Evolutionary conservation across 1,139 yeast species (phyloP).

Genomic region (Sugiyamaella paludigena): DNA sequence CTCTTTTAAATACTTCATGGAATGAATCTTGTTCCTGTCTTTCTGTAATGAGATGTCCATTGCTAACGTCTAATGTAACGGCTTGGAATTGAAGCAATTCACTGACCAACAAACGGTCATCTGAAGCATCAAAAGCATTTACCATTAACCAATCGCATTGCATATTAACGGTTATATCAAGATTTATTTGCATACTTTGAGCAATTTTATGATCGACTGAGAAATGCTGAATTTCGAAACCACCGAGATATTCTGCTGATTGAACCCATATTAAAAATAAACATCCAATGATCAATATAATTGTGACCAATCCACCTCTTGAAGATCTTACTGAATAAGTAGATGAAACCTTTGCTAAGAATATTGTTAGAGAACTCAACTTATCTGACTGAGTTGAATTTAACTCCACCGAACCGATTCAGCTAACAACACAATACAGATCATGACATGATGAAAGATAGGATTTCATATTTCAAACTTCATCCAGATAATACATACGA

Average conservation of each 20-base stretch:
- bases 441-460: conserved; percentile 41
- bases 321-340: conserved; percentile 71
- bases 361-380: conserved; percentile 11
- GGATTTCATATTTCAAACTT: background rate
- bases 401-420: conserved; percentile 27
- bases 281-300: conserved; percentile 58
- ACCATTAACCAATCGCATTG: conserved; percentile 78
- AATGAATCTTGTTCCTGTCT: conserved; percentile 22
- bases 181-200: conserved; percentile 62
- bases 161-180: conserved; percentile 80
- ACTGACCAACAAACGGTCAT: conserved; percentile 73
- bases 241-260: conserved; percentile 75
- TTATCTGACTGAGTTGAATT: conserved; percentile 14
- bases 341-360: conserved; percentile 71
- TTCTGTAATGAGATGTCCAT: conserved; percentile 18
- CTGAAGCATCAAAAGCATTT: conserved; percentile 72
- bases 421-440: too few species aligned
- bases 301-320: conserved; percentile 75
- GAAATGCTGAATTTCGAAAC: conserved; percentile 75
- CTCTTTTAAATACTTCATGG: conserved; percentile 27
- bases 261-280: conserved; percentile 76
- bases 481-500: conserved; percentile 45
- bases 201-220: conserved; percentile 58
- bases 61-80: conserved; percentile 17
- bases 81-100: conserved; percentile 56